A percentile compares a stretch with the other conserved stretches of the same genome.
phyloP scores from a whole-genome alignment of 2,329 filamentous ascomycete genomes.

The Colletotrichum sp. region DNA sequence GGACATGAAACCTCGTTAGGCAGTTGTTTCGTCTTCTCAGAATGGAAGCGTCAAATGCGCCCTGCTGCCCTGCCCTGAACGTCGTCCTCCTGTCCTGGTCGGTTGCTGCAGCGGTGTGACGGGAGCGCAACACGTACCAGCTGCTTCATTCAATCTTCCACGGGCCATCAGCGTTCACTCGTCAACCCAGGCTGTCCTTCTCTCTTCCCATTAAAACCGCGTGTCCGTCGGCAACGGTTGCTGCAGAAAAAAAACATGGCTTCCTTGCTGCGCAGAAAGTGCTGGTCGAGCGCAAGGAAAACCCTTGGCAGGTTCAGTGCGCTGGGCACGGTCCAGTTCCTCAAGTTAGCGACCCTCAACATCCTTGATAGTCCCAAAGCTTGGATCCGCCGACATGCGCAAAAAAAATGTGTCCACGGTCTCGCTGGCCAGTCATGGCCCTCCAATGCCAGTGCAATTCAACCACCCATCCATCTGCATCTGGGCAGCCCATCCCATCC shows the following conservation, averaged over 20 bases:
- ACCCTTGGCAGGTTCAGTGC: not conserved
- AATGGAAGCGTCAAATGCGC: not conserved
- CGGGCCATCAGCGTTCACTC: not conserved
- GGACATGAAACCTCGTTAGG: conserved; percentile 7
- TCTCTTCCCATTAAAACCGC: not conserved
- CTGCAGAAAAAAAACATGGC: not conserved
- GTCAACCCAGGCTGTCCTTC: not conserved
- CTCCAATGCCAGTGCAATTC: not conserved
- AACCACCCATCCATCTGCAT: not conserved
- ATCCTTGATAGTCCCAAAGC: not conserved
- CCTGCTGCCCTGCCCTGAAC: not conserved
- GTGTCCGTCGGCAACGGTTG: not conserved
- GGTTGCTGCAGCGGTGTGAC: not conserved
- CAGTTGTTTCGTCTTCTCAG: not conserved
- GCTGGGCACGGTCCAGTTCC: conserved; percentile 1
- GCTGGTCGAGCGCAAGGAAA: not conserved
- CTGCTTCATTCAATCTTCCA: not conserved
- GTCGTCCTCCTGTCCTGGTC: not conserved
- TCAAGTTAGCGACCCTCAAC: not conserved
- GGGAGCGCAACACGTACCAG: not conserved
- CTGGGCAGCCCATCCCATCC: not conserved
- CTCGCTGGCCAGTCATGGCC: conserved; percentile 2
- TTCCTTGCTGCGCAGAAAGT: not conserved
- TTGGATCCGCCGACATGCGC: not conserved
- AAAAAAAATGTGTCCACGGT: conserved; percentile 1